A percentile compares a stretch with the other conserved stretches of the same genome.
Evolutionary conservation across 108 stramenopile species (phyloP).

Genomic region (Aurantiochytrium sp.): DNA sequence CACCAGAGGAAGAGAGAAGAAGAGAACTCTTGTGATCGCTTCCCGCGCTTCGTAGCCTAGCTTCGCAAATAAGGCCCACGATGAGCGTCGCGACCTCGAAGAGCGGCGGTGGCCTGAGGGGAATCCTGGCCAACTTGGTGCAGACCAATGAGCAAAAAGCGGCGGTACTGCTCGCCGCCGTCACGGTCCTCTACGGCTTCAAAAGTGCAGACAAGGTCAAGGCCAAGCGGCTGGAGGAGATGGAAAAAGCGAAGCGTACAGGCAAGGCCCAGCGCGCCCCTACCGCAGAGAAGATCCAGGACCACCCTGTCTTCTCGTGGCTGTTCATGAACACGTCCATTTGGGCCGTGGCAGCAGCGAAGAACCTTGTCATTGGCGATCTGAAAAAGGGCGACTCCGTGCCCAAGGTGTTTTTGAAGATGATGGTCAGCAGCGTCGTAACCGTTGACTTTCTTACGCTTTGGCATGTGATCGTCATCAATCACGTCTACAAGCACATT

Average conservation of each 20-base stretch:
- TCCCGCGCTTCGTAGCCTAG: no score
- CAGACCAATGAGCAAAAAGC: not conserved
- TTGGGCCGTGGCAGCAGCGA: not conserved
- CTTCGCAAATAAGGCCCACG: no score
- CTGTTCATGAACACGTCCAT: not conserved
- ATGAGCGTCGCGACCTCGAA: not conserved
- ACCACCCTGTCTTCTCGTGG: not conserved
- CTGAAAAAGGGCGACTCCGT: not conserved
- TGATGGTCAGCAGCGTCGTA: not conserved
- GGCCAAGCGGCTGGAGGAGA: not conserved
- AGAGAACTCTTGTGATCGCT: no score
- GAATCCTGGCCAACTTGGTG: no score
- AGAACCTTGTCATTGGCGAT: not conserved
- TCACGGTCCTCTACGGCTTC: not conserved
- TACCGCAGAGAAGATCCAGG: not conserved
- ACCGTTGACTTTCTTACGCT: not conserved
- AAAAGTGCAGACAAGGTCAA: not conserved
- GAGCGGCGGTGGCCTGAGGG: not conserved
- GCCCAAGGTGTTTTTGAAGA: not conserved
- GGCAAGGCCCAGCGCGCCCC: not conserved
- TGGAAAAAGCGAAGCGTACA: not conserved
- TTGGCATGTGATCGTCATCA: not conserved
- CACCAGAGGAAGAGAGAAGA: no score
- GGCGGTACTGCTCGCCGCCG: not conserved
- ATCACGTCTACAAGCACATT: not conserved